phyloP scores from a whole-genome alignment of 257 asterid species.

The Penstemon davidsonii region DNA sequence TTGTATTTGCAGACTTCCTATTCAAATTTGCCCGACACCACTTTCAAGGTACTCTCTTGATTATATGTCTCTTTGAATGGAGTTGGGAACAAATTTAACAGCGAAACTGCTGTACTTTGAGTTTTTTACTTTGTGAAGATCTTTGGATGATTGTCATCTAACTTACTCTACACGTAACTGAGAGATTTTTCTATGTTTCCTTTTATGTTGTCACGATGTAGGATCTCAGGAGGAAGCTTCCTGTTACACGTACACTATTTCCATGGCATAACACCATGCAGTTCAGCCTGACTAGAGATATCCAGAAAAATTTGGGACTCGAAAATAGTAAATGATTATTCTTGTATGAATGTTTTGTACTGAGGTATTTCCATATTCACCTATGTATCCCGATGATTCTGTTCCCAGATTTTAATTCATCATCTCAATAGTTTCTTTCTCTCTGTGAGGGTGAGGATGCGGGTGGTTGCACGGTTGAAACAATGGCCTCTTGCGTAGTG shows the following conservation, averaged over 20 bases:
- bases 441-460: not conserved
- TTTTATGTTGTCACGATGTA: constrained; percentile 29
- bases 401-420: constrained; percentile 12
- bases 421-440: constrained; percentile 16
- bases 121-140: constrained; percentile 1
- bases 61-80: not conserved
- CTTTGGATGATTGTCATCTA: not conserved
- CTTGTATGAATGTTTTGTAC: constrained; percentile 21
- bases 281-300: constrained; percentile 84
- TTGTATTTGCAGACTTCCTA: constrained; percentile 68
- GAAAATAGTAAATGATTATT: constrained; percentile 50
- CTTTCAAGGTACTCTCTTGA: constrained; percentile 76
- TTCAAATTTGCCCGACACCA: constrained; percentile 76
- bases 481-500: too few relatives aligned
- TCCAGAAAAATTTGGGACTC: constrained; percentile 74
- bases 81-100: not conserved
- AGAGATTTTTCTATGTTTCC: not conserved
- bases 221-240: constrained; percentile 98
- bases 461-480: not conserved
- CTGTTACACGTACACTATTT: constrained; percentile 88
- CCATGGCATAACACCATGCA: constrained; percentile 95
- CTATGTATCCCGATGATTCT: constrained; percentile 21
- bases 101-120: not conserved
- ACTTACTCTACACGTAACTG: not conserved
- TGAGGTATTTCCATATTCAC: constrained; percentile 25